These are phyloP conservation scores for Solanum hybrid DNA, from an alignment of 305 asterid species.

Conservation along the genomic window DNA sequence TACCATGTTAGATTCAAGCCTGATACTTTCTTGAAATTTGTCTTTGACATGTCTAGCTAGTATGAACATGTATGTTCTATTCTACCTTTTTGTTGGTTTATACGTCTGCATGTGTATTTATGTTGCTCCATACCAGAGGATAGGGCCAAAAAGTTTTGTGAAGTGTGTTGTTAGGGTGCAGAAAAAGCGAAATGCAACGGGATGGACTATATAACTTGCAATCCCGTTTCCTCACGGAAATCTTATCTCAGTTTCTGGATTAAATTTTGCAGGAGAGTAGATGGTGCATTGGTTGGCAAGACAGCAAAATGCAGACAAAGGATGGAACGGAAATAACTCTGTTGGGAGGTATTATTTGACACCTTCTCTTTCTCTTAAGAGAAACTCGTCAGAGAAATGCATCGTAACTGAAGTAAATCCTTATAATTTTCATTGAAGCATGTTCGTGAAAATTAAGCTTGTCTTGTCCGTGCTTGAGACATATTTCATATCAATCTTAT, in stretches of 20 bases:
- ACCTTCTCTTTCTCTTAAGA: not conserved
- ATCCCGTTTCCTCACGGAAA: not conserved
- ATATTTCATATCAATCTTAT: not conserved
- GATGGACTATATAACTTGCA: not conserved
- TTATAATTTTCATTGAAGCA: not conserved
- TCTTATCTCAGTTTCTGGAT: not conserved
- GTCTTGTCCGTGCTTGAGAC: not conserved
- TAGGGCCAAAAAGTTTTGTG: not conserved
- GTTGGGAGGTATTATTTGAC: constrained; percentile 41
- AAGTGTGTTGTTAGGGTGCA: not conserved
- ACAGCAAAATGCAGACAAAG: constrained; percentile 57
- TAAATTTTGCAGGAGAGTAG: constrained; percentile 27
- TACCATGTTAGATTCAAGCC: not conserved
- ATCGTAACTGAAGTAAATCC: not conserved
- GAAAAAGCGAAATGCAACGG: not conserved
- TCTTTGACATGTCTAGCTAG: not conserved
- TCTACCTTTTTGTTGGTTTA: not conserved
- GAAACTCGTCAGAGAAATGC: not conserved
- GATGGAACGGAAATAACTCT: constrained; percentile 66
- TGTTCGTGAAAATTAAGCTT: not conserved
- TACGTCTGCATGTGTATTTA: not conserved
- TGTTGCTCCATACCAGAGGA: not conserved
- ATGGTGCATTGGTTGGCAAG: constrained; percentile 94
- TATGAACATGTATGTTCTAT: not conserved
- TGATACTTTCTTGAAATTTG: not conserved